Evolutionary conservation across 768 basidiomycete genomes (phyloP), one percentile per base, ranked within the genome.

Genomic region (Mycena sanguinolenta): DNA sequence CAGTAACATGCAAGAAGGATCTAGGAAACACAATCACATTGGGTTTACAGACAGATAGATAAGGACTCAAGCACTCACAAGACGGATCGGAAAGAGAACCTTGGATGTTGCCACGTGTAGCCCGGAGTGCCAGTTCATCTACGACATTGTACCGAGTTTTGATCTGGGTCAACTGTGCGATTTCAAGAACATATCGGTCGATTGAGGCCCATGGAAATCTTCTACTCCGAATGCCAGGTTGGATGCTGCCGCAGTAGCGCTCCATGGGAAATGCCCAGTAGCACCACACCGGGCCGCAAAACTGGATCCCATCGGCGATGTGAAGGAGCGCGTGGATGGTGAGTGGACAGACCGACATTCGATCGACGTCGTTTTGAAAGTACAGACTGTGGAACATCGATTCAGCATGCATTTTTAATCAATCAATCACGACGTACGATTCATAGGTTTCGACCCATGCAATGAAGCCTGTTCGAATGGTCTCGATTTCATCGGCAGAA

Each of bases 391-490:
- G n/a, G n/a, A n/a, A 49, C 6, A 1, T 52, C 25, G 25, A 27
- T 27, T 49, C 42, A 17, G 7, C 25, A 39, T 27, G 38, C 4
- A 50, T 12, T 42, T 17, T 44, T 38, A 14, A 14, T 7, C 6
- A 14, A 14, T 7, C 36, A 38, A 38, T n/a, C n/a, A 42, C 21
- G 8, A 71, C 78, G n/a, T 53, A 82, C 80, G 52, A 50, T 68
- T 84, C 82, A 42, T 77, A 84, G 5, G 75, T 38, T 25, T 58
- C 4, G 2, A 82, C 81, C 82, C 82, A 83, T 0, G 60, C 13
- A 0, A 38, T 34, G 59, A 82, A 80, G 0, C 80, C n/a, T n/a
- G n/a, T n/a, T n/a, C n/a, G n/a, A n/a, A n/a, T n/a, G n/a, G n/a
- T n/a, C n/a, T n/a, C n/a, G n/a, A n/a, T n/a, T n/a, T n/a, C n/a